These are phyloP conservation scores for Gonium pectorale DNA, from an alignment of 139 green algal genomes.

Conservation along the genomic window DNA sequence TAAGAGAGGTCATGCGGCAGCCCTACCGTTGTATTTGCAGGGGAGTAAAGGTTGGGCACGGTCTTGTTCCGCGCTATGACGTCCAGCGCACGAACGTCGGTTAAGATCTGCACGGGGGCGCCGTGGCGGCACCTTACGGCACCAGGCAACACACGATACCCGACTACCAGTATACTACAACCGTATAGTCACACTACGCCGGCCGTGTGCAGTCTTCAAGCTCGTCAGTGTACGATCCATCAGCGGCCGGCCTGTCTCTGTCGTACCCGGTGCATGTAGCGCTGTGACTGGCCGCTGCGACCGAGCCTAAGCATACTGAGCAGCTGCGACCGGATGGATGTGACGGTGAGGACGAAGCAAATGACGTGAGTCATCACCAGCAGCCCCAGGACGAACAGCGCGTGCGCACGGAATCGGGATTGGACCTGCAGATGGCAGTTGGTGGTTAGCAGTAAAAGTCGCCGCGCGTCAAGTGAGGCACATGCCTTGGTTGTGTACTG, in stretches of 20 bases:
- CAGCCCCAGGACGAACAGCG: background rate
- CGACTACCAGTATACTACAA: too few relatives aligned
- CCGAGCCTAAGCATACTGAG: background rate
- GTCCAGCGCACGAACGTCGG: constrained; percentile 1
- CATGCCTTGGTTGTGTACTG: too few relatives aligned
- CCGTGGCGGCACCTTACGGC: too few relatives aligned
- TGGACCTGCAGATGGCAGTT: too few relatives aligned
- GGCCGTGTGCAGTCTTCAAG: background rate
- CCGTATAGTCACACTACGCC: background rate
- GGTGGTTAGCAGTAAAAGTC: too few relatives aligned
- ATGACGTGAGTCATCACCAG: background rate
- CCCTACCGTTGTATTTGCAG: background rate
- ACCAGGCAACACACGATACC: too few relatives aligned
- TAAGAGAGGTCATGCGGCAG: background rate
- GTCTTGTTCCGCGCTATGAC: background rate
- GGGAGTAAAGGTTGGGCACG: background rate
- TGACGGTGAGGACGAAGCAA: background rate
- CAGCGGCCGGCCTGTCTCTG: too few relatives aligned
- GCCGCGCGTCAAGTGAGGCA: too few relatives aligned
- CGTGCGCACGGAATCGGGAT: background rate
- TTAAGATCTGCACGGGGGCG: background rate
- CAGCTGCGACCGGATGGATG: background rate
- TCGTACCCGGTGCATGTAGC: too few relatives aligned
- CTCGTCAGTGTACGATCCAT: too few relatives aligned
- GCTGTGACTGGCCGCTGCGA: background rate